A percentile compares a stretch with the other conserved stretches of the same genome.
These are phyloP conservation scores for Colletotrichum musae DNA, from an alignment of 2,329 filamentous ascomycete species.

Conservation along the genomic window DNA sequence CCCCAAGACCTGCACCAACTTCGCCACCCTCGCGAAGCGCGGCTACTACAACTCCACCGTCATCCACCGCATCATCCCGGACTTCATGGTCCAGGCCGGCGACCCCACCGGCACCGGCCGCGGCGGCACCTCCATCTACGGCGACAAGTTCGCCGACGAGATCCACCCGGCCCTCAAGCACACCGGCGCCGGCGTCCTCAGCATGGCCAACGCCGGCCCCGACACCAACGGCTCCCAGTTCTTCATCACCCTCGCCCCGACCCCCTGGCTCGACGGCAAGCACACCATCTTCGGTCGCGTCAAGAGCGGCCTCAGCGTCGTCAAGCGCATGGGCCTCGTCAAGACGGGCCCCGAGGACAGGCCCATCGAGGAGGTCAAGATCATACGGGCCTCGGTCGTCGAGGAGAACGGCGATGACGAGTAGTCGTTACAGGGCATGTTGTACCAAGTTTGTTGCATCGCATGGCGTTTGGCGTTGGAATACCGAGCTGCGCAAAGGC, in stretches of 20 bases:
- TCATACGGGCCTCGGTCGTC: slow-evolving; percentile 80
- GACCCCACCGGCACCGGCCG: slow-evolving; percentile 95
- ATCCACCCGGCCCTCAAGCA: slow-evolving; percentile 85
- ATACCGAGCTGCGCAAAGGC: background rate
- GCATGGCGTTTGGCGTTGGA: slow-evolving; percentile 38
- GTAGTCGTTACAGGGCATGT: slow-evolving; percentile 11
- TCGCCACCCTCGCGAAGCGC: slow-evolving; percentile 81
- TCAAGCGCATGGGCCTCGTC: slow-evolving; percentile 89
- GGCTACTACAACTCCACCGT: slow-evolving; percentile 90
- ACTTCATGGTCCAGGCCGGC: slow-evolving; percentile 97
- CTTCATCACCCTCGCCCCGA: slow-evolving; percentile 94
- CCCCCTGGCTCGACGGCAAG: slow-evolving; percentile 96
- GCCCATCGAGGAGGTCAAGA: slow-evolving; percentile 86
- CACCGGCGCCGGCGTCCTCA: slow-evolving; percentile 92
- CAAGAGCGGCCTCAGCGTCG: slow-evolving; percentile 84
- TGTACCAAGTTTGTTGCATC: slow-evolving; percentile 14
- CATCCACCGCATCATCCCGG: slow-evolving; percentile 95
- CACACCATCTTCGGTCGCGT: slow-evolving; percentile 97
- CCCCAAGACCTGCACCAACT: slow-evolving; percentile 91
- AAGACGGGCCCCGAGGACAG: slow-evolving; percentile 86
- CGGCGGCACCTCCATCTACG: slow-evolving; percentile 91
- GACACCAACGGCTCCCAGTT: slow-evolving; percentile 97
- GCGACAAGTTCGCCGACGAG: slow-evolving; percentile 95
- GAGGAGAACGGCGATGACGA: slow-evolving; percentile 65
- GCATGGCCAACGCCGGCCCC: slow-evolving; percentile 95